Percentiles rank a stretch among this genome's conserved stretches.
These are phyloP conservation scores for Candida methanosorbosa DNA, from an alignment of 805 yeast genomes.

Conservation along the genomic window DNA sequence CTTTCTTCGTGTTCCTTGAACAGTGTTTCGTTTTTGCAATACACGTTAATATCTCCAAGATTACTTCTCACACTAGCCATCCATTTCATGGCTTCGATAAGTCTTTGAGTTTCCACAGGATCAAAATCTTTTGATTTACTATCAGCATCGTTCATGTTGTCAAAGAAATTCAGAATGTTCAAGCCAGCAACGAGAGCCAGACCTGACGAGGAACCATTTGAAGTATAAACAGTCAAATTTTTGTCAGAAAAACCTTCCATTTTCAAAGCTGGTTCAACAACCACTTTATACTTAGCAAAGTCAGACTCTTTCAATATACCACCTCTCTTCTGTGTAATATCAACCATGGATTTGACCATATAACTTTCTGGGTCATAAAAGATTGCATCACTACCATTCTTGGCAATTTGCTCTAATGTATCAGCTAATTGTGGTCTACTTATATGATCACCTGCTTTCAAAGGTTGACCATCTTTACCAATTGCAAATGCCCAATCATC, in stretches of 20 bases:
- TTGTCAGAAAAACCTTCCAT: constrained; percentile 24
- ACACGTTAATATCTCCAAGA: constrained; percentile 55
- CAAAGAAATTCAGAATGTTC: constrained; percentile 41
- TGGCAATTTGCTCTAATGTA: constrained; percentile 61
- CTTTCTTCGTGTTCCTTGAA: constrained; percentile 23
- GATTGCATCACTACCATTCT: constrained; percentile 65
- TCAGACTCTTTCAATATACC: constrained; percentile 67
- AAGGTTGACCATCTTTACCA: constrained; percentile 21
- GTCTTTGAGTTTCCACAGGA: constrained; percentile 48
- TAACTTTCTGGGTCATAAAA: constrained; percentile 82
- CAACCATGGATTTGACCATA: constrained; percentile 53
- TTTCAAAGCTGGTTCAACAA: constrained; percentile 34
- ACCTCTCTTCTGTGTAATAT: constrained; percentile 40
- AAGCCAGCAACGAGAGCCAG: constrained; percentile 73
- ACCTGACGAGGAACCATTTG: constrained; percentile 77
- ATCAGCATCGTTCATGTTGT: constrained; percentile 19
- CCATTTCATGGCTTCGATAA: constrained; percentile 91
- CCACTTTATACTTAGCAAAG: constrained; percentile 51
- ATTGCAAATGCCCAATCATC: constrained; percentile 53
- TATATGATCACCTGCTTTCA: constrained; percentile 50
- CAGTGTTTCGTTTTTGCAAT: constrained; percentile 11
- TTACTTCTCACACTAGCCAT: constrained; percentile 79
- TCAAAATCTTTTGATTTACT: constrained; percentile 29
- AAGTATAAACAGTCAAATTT: constrained; percentile 34
- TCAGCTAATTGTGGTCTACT: constrained; percentile 53